Percentiles rank a stretch among this genome's conserved stretches.
Conservation (phyloP, 495 filamentous ascomycete genomes). For the Xylaria venustula region DNA sequence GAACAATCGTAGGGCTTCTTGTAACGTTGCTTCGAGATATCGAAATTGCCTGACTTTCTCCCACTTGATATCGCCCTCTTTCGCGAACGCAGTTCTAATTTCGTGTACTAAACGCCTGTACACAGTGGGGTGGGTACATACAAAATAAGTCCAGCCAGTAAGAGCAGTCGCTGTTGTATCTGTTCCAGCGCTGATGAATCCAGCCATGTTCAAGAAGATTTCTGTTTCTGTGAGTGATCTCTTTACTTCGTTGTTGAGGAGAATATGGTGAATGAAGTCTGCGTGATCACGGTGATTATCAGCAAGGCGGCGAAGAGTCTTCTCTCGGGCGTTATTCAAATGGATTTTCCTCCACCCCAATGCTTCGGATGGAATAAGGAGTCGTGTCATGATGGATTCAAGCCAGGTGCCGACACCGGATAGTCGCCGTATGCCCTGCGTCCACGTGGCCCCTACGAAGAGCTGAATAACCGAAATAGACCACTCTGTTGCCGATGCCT, state of each 20-base stretch:
- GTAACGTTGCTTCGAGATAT: constrained; percentile 53
- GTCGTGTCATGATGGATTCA: constrained; percentile 10
- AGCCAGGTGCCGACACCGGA: constrained; percentile 24
- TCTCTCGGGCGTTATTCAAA: constrained; percentile 18
- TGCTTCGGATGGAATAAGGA: constrained; percentile 14
- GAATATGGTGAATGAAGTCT: constrained; percentile 27
- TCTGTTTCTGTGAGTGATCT: constrained; percentile 14
- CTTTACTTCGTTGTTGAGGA: constrained; percentile 23
- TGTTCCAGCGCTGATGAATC: constrained; percentile 26
- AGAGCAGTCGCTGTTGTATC: constrained; percentile 21
- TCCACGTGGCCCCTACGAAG: constrained; percentile 11
- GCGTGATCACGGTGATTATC: constrained; percentile 18
- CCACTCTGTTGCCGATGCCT: constrained; percentile 22
- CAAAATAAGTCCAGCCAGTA: constrained; percentile 13
- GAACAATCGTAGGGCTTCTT: constrained; percentile 57
- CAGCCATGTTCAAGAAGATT: constrained; percentile 24
- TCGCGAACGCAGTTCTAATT: constrained; percentile 13
- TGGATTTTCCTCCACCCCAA: constrained; percentile 15
- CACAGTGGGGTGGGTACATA: constrained; percentile 11
- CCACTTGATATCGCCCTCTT: constrained; percentile 16
- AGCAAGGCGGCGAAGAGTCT: constrained; percentile 14
- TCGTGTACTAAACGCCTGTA: constrained; percentile 15
- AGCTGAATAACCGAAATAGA: constrained; percentile 16
- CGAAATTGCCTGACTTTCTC: constrained; percentile 29
- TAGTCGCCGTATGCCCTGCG: constrained; percentile 24